These are phyloP conservation scores for Populus davidiana DNA, from an alignment of 345 rosid species.

Conservation along the genomic window DNA sequence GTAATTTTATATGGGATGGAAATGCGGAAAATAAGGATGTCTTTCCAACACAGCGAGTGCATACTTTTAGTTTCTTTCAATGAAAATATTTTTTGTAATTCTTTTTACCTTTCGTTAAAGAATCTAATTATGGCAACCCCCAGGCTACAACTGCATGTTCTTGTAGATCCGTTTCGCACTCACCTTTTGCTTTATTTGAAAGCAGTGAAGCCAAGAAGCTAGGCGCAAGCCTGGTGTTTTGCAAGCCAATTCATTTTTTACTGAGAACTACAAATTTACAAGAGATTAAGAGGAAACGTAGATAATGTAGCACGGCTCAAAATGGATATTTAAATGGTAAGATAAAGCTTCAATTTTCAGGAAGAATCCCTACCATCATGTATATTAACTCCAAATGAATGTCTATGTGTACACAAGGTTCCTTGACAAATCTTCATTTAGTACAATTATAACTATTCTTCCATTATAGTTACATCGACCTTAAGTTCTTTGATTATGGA, in stretches of 20 bases:
- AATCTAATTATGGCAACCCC: neutral
- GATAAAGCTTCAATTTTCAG: neutral
- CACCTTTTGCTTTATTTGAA: neutral
- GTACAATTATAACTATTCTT: neutral
- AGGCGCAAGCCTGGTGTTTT: no score
- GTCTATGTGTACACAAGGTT: neutral
- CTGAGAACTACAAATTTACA: no score
- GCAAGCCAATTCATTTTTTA: no score
- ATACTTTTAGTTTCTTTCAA: constrained; percentile 9
- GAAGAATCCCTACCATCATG: neutral
- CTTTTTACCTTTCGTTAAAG: neutral
- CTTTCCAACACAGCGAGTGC: neutral
- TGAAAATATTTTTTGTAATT: neutral
- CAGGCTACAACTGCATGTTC: neutral
- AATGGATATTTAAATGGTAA: neutral
- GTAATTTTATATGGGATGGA: constrained; percentile 3
- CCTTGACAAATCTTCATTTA: neutral
- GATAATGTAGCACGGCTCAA: neutral
- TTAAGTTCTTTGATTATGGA: neutral
- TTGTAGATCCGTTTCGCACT: neutral
- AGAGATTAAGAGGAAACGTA: neutral
- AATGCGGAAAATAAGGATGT: neutral
- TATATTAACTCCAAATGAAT: neutral
- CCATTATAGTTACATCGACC: neutral
- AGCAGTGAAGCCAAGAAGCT: neutral